Evolutionary conservation across 441 rosid genomes (phyloP), one percentile per base, ranked within the genome.

Genomic region (Croton setiger): DNA sequence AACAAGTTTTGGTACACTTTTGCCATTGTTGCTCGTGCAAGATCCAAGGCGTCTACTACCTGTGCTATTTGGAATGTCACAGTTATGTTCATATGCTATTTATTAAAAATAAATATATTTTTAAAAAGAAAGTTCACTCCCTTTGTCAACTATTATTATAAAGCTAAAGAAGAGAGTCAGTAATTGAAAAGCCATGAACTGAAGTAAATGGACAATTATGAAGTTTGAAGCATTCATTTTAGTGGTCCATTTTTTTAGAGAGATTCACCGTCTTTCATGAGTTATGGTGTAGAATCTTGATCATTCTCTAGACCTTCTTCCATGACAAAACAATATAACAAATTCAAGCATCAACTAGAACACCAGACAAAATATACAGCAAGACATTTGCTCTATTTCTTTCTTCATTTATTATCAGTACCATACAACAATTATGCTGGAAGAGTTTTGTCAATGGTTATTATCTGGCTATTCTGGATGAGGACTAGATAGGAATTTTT

Each of bases 1-100:
- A 88, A 85, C 63, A 94, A 74, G 77, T 89, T 94, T 78, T 94
- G 99, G 77, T 90, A 90, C 47, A 90, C 99, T 83, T 92, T 90
- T n/a, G 83, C 78, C 97, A 90, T 90, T 44, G 97, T 91, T 58
- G 96, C 94, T 64, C 81, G 88, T 36, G 94, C 93, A 47, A 92
- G 97, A 80, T 90, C 87, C 69, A 88, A 73, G 47, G 98, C 91
- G 67, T 94, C 96, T 56, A 86, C 86, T 39, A 90, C 96, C 97
- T 89, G 31, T 27, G 76, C 70, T 75, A 64, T 47, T 68, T 39
- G 52, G 23, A 39, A 52, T 27, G 52, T 62, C 67, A 55, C 52
- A 58, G 33, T 41, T 61, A 17, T 57, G 45, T 51, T 37, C 41
- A 13, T 5, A 47, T n/a, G 11, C 3, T 48, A 47, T 36, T 47